Conservation (phyloP, 108 stramenopile species). For the Cylindrotheca fusiformis region DNA sequence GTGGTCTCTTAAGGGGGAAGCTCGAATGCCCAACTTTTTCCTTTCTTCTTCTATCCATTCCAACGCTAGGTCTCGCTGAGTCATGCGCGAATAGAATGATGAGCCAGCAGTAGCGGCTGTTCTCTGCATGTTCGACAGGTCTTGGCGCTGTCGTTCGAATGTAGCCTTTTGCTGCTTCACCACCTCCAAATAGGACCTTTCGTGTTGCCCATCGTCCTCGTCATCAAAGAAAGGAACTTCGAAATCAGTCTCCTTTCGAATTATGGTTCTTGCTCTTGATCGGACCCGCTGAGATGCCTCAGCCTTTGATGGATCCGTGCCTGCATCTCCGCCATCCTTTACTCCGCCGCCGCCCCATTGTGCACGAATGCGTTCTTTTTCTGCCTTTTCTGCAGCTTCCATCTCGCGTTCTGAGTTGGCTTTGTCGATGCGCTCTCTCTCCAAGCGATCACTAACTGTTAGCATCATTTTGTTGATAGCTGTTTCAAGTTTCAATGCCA, state of each 20-base stretch:
- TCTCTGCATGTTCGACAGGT: constrained; percentile 43
- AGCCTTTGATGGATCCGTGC: neutral
- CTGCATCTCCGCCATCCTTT: constrained; percentile 16
- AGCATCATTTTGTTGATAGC: constrained; percentile 82
- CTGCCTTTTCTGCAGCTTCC: constrained; percentile 69
- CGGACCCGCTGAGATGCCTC: constrained; percentile 25
- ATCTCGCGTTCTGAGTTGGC: constrained; percentile 71
- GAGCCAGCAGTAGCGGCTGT: constrained; percentile 38
- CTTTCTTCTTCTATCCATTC: constrained; percentile 38
- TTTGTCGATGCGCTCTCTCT: constrained; percentile 76
- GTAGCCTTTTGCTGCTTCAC: constrained; percentile 65
- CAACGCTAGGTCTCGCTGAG: constrained; percentile 27
- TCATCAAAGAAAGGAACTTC: constrained; percentile 86
- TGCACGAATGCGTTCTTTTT: constrained; percentile 67
- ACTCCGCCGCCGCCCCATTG: constrained; percentile 57
- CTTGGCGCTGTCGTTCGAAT: constrained; percentile 68
- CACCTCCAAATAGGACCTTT: constrained; percentile 65
- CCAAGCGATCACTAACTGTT: constrained; percentile 67
- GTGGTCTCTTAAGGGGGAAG: too few species aligned
- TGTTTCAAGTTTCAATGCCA: constrained; percentile 76
- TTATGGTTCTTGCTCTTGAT: constrained; percentile 9
- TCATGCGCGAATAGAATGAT: constrained; percentile 24
- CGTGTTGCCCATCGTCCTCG: constrained; percentile 64
- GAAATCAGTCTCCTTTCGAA: constrained; percentile 65
- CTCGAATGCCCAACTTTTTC: constrained; percentile 14